Evolutionary conservation across 352 stramenopile genomes (phyloP), one percentile per base, ranked within the genome.

Genomic region (Elongisporangium prolatum): DNA sequence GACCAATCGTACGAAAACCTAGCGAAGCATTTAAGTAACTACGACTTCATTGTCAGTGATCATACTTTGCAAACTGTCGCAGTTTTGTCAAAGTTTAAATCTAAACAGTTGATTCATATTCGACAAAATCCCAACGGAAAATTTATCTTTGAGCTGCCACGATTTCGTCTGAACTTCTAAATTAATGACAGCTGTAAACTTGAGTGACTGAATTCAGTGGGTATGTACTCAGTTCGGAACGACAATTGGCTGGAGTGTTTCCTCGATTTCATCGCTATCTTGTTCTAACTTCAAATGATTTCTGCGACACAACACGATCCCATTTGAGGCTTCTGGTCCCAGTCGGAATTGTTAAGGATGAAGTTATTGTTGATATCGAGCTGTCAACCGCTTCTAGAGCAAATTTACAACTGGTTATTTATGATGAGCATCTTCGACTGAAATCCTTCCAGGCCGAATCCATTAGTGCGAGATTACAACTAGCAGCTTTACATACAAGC

Each of bases 21-120:
- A 13, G 4, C 28, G 4, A 40, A 40, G 14, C 4, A 40, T 40
- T 2, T 40, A 40, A 14, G 1, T 8, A 14, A 14, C 8, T 40
- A 9, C 14, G 28, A 40, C 14, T 40, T 40, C 9, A 14, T 40
- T 40, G 9, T 40, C 28, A 40, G 28, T 13, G 28, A 40, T 13
- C 4, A 40, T 13, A 40, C 28, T 2, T 14, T 40, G 8, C 1
- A 13, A 40, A 40, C 14, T 13, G 4, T 40, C 8, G 9, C 5
- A 13, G 8, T 78, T 0, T n/a, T 86, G 18, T 28, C 21, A n/a
- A 89, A 86, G 56, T 81, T 89, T 21, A 76, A 89, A 48, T 24
- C 50, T 4, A 5, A 13, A 1, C 17, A 63, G 4, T 83, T 68
- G 48, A 64, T 84, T 20, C 67, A 86, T 56, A 56, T 65, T 1